Evolutionary conservation across 495 filamentous ascomycete species (phyloP), one percentile per base, ranked within the genome.

Genomic region (Lasiosphaeriaceae sp.): DNA sequence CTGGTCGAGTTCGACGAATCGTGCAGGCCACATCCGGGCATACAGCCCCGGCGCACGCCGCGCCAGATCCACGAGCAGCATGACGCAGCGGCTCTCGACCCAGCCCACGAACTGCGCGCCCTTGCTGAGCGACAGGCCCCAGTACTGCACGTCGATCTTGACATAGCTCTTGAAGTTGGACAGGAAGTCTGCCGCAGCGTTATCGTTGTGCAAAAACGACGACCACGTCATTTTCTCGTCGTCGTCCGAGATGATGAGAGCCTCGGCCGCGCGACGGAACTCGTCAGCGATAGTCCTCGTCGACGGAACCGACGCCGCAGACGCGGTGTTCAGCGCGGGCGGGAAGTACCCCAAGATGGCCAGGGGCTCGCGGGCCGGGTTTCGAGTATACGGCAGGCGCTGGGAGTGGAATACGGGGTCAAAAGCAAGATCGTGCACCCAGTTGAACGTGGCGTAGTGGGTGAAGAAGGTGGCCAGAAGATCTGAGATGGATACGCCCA

Each of bases 391-490:
- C 3, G 65, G 69, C 6, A 78, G 67, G 11, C 52, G 55, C 8
- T 51, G 54, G 20, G 59, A 64, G 59, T 79, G 67, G 63, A 82
- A 80, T 50, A 72, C 67, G 1, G 78, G 78, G 57, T 86, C 83
- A 51, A 75, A 82, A 12, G 74, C 75, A 14, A 77, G 66, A 1
- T 78, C 61, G 14, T 62, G 68, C 24, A 64, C 56, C 77, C 78
- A 86, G 54, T 82, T 65, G 57, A 85, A 84, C 20, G 57, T 44
- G 7, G 83, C 71, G 61, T 86, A 86, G 61, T 85, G 75, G n/a
- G 66, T 37, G 64, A 83, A 85, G 69, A 86, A 86, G 16, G 76
- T 71, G 9, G 61, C 59, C 5, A 84, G 43, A 11, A 84, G 62
- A 41, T 76, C 72, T 14, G 74, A 68, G 22, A 71, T 12, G 2